A percentile compares a stretch with the other conserved stretches of the same genome.
Conservation (phyloP, 305 asterid species). For the Rubia tinctorum region DNA sequence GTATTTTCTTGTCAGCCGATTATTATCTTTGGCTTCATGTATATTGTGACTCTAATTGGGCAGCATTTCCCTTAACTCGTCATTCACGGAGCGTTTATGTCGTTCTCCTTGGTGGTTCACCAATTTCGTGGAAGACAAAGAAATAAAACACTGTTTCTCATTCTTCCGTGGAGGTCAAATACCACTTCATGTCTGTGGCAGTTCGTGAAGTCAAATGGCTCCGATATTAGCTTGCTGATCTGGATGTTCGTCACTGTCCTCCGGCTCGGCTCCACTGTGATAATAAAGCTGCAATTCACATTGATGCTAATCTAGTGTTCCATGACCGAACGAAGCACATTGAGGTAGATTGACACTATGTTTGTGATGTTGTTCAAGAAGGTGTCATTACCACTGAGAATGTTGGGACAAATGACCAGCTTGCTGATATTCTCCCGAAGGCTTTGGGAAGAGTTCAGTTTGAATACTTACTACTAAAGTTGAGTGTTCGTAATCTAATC, state of each 20-base stretch:
- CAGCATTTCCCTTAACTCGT: background rate
- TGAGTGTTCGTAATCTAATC: no score
- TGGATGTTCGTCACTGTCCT: background rate
- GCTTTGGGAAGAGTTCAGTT: no score
- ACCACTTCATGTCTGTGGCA: background rate
- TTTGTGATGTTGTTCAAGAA: background rate
- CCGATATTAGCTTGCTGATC: background rate
- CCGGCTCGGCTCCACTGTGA: background rate
- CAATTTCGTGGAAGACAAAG: constrained; percentile 11
- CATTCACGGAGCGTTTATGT: background rate
- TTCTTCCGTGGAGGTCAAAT: constrained; percentile 2
- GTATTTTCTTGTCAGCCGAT: background rate
- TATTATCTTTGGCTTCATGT: background rate
- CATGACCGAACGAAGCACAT: constrained; percentile 14
- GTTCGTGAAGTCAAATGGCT: constrained; percentile 7
- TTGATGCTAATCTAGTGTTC: background rate
- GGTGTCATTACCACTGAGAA: no score
- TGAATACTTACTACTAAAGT: no score
- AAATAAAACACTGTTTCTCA: constrained; percentile 5
- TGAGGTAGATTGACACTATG: constrained; percentile 11
- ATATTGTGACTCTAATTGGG: constrained; percentile 6
- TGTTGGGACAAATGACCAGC: no score
- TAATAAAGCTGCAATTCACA: constrained; percentile 2
- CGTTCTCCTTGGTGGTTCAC: background rate
- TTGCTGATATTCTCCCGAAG: no score